A percentile compares a stretch with the other conserved stretches of the same genome.
phyloP scores from a whole-genome alignment of 2,329 filamentous ascomycete genomes.

The Aspergillus sp. region DNA sequence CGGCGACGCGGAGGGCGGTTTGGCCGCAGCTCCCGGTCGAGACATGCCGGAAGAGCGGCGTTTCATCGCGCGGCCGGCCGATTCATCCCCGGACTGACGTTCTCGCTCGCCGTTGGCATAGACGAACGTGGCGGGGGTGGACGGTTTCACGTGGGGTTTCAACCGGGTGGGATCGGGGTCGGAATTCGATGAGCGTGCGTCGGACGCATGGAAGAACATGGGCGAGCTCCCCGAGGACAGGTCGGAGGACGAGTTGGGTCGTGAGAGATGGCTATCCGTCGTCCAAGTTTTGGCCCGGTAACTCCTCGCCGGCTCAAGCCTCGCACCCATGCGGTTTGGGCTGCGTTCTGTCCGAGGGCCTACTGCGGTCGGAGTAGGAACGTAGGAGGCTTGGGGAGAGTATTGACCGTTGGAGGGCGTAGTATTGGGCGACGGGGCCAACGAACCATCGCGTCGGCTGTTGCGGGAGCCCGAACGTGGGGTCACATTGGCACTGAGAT shows the following conservation, averaged over 20 bases:
- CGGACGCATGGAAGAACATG: conserved; percentile 92
- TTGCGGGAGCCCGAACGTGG: conserved; percentile 74
- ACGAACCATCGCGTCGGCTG: conserved; percentile 66
- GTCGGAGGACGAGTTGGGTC: conserved; percentile 34
- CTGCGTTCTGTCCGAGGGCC: conserved; percentile 31
- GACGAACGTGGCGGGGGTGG: conserved; percentile 31
- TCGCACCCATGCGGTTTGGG: conserved; percentile 28
- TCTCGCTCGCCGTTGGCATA: conserved; percentile 39
- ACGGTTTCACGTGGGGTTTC: conserved; percentile 22
- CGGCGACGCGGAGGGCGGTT: conserved; percentile 25
- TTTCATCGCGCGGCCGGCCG: conserved; percentile 12
- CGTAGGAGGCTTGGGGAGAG: conserved; percentile 28
- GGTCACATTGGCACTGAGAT: conserved; percentile 68
- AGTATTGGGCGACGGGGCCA: conserved; percentile 59
- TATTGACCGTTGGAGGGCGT: conserved; percentile 33
- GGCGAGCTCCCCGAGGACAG: conserved; percentile 37
- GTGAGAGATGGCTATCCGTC: conserved; percentile 34
- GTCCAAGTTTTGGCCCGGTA: conserved; percentile 37
- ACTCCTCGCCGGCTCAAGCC: conserved; percentile 28
- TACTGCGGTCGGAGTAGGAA: conserved; percentile 21
- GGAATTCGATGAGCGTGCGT: conserved; percentile 56
- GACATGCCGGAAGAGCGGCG: conserved; percentile 31
- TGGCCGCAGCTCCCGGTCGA: conserved; percentile 21
- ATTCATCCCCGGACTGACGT: conserved; percentile 22
- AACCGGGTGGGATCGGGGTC: conserved; percentile 28